Conservation (phyloP, 805 yeast species). For the Kodamaea fukazawae region DNA sequence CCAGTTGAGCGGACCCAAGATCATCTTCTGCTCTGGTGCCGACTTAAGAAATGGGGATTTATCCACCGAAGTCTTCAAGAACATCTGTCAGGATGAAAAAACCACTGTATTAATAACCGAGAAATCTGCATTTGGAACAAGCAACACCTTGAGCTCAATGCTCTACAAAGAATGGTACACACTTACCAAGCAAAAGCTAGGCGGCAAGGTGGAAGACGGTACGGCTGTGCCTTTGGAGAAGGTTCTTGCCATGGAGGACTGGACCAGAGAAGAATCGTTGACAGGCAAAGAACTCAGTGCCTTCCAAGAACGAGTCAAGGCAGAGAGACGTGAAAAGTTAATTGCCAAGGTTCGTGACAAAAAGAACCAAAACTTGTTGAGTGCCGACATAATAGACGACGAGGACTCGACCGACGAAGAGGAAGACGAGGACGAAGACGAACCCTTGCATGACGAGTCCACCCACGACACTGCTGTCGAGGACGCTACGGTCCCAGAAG, state of each 20-base stretch:
- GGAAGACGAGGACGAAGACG: constrained; percentile 32
- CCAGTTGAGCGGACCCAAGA: constrained; percentile 64
- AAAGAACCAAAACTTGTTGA: constrained; percentile 37
- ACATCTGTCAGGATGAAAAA: constrained; percentile 60
- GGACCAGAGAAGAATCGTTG: constrained; percentile 49
- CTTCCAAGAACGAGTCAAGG: constrained; percentile 46
- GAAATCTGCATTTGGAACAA: constrained; percentile 24
- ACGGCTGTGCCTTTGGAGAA: constrained; percentile 52
- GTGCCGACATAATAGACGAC: constrained; percentile 32
- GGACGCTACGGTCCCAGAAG: background rate
- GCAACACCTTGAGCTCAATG: constrained; percentile 46
- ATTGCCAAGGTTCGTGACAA: constrained; percentile 42
- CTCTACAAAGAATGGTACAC: constrained; percentile 55
- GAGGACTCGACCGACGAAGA: constrained; percentile 35
- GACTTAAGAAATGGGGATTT: constrained; percentile 63
- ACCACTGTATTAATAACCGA: constrained; percentile 78
- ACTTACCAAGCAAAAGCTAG: constrained; percentile 32
- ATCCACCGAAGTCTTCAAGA: constrained; percentile 50
- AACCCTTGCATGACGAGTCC: constrained; percentile 13
- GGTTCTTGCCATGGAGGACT: constrained; percentile 39
- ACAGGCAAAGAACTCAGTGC: constrained; percentile 48
- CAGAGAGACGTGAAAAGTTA: constrained; percentile 42
- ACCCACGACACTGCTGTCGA: constrained; percentile 11
- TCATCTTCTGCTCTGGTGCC: constrained; percentile 73
- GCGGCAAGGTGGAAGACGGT: constrained; percentile 55